Percentiles rank a stretch among this genome's conserved stretches.
Conservation (phyloP, 2,329 filamentous ascomycete species). For the Lachnellula suecica region DNA sequence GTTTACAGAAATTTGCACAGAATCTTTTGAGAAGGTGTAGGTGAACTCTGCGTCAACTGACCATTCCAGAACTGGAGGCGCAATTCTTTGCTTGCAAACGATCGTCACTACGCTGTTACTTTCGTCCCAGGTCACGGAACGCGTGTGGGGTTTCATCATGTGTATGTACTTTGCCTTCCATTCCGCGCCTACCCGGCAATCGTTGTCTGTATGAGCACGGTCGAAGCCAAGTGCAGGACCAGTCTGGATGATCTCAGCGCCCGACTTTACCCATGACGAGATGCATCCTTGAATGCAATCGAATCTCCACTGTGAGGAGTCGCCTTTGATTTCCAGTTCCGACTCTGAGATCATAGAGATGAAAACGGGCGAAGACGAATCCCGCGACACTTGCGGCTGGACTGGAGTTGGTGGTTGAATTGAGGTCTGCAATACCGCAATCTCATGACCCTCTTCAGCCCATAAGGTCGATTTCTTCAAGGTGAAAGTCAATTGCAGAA, state of each 20-base stretch:
- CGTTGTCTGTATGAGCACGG: conserved; percentile 66
- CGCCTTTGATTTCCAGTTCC: conserved; percentile 30
- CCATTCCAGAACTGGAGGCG: conserved; percentile 63
- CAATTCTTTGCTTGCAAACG: conserved; percentile 41
- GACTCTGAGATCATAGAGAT: conserved; percentile 21
- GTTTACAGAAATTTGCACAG: conserved; percentile 45
- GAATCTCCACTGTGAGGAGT: conserved; percentile 42
- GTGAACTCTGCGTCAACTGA: conserved; percentile 46
- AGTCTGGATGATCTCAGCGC: conserved; percentile 24
- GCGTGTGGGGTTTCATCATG: conserved; percentile 44
- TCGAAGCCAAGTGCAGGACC: conserved; percentile 53
- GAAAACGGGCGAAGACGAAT: conserved; percentile 16
- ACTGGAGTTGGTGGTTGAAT: conserved; percentile 28
- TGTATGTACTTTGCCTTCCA: conserved; percentile 36
- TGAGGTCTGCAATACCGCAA: conserved; percentile 53
- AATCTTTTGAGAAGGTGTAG: conserved; percentile 51
- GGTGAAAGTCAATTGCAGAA: conserved; percentile 45
- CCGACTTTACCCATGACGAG: conserved; percentile 5
- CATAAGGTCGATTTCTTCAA: conserved; percentile 46
- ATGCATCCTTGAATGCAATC: conserved; percentile 33
- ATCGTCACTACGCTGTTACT: conserved; percentile 40
- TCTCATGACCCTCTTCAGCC: conserved; percentile 51
- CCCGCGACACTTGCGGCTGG: conserved; percentile 5
- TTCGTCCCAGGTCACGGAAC: conserved; percentile 36
- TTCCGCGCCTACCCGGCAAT: conserved; percentile 31